A percentile compares a stretch with the other conserved stretches of the same genome.
These are phyloP conservation scores for Lepiota brunneoincarnata DNA, from an alignment of 768 basidiomycete genomes.

Conservation along the genomic window DNA sequence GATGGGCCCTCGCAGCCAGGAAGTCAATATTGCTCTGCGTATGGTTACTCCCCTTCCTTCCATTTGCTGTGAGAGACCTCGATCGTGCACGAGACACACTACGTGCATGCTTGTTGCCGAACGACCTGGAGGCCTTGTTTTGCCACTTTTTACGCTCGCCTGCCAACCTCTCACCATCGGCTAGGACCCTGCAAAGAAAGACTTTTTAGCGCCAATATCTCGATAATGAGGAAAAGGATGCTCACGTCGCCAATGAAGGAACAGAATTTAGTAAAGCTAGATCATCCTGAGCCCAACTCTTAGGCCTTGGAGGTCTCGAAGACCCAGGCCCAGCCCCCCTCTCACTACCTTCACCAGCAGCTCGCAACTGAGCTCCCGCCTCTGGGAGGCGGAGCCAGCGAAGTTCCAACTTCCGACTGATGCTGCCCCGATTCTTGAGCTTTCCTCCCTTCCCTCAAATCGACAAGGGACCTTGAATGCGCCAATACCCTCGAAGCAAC, in stretches of 20 bases:
- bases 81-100: constrained; percentile 61
- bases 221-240: constrained; percentile 7
- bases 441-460: constrained; percentile 22
- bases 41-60: constrained; percentile 21
- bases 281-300: constrained; percentile 61
- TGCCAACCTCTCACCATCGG: constrained; percentile 60
- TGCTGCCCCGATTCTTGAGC: not conserved
- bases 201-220: constrained; percentile 4
- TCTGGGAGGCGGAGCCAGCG: constrained; percentile 11
- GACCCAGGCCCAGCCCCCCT: constrained; percentile 7
- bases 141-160: constrained; percentile 68
- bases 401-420: not conserved
- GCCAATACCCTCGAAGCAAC: constrained; percentile 45
- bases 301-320: constrained; percentile 38
- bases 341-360: not conserved
- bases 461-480: constrained; percentile 45
- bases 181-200: constrained; percentile 54
- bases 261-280: constrained; percentile 56
- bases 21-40: constrained; percentile 47
- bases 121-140: constrained; percentile 55
- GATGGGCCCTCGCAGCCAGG: constrained; percentile 61
- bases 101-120: constrained; percentile 63
- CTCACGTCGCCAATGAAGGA: constrained; percentile 54
- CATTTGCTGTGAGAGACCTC: constrained; percentile 48
- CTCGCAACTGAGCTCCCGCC: not conserved